Evolutionary conservation across 2,329 filamentous ascomycete species (phyloP).

Genomic region (Pyrenochaeta sp.): DNA sequence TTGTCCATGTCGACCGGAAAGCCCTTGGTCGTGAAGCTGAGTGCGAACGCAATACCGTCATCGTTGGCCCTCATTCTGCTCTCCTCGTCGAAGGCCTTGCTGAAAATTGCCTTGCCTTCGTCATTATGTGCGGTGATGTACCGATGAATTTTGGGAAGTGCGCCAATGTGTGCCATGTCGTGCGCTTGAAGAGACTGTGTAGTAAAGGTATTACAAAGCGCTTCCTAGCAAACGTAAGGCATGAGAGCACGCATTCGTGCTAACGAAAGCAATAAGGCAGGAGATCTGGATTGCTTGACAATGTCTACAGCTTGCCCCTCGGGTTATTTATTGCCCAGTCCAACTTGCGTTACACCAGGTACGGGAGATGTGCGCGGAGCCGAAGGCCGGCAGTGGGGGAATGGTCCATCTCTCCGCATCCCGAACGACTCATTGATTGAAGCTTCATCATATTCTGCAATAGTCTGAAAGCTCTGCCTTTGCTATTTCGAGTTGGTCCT

Average conservation of each 20-base stretch:
- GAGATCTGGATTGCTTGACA: background rate
- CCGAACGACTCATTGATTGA: slow-evolving; percentile 20
- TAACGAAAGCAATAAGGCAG: too few species aligned
- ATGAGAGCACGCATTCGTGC: background rate
- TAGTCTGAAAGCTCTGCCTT: background rate
- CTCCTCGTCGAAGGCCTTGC: slow-evolving; percentile 46
- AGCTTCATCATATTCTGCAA: background rate
- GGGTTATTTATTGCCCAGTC: background rate
- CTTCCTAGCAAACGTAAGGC: background rate
- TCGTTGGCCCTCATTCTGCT: slow-evolving; percentile 49
- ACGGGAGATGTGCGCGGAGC: slow-evolving; percentile 28
- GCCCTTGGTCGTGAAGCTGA: slow-evolving; percentile 60
- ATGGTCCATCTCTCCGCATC: slow-evolving; percentile 14
- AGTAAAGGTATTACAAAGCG: background rate
- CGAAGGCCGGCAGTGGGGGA: slow-evolving; percentile 31
- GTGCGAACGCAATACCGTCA: slow-evolving; percentile 58
- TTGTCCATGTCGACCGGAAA: slow-evolving; percentile 58
- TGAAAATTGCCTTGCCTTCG: slow-evolving; percentile 49
- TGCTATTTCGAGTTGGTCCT: background rate
- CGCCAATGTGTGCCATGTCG: slow-evolving; percentile 43
- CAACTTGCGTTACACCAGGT: slow-evolving; percentile 16
- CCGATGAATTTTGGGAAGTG: slow-evolving; percentile 44
- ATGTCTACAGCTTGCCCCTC: background rate
- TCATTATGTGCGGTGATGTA: slow-evolving; percentile 49
- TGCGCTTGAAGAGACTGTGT: slow-evolving; percentile 1